Base-by-base conservation (phyloP, 805 yeast genomes). In the Metschnikowia borealis region DNA sequence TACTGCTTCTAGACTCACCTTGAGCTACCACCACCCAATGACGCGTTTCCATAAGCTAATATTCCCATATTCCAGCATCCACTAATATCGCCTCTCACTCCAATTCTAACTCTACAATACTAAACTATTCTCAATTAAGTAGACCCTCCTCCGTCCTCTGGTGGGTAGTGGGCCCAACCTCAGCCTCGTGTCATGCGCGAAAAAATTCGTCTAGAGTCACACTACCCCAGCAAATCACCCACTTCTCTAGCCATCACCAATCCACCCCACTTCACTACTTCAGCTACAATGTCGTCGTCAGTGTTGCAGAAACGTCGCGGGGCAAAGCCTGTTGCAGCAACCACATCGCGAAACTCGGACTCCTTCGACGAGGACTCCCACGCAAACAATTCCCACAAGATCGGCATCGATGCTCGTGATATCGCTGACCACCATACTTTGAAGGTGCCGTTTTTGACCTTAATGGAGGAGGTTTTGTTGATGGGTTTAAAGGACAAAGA, bases 401-500 rank as follows among this genome's bases (percentile, higher is more conserved):
- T 89, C 50, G 96, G 90, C 5, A 85, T 82, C 61, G 98, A 91
- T 67, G 90, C 95, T 26, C 75, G 80, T 32, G 91, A 85, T 62
- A 68, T 81, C 40, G 73, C 69, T 40, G 74, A 72, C 47, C 69
- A 70, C 45, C 56, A 63, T 15, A 66, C 69, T 49, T 62, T 69
- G 47, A 70, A 73, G 44, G 67, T 74, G 29, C 99, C 99, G 1
- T 73, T 82, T 39, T 75, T 94, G 58, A 94, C 99, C 0, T 72
- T 94, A 57, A 90, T 94, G 97, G 99, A 94, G 69, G 99, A 94
- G 69, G 97, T 94, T 6, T 74, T 94, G 56, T 77, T 94, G 55
- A 80, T 94, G 74, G 99, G 99, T 5, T 78, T 94, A 57, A 91
- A 92, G 64, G 98, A 94, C 69, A 87, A 87, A 60, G 98, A 94